These are phyloP conservation scores for Pseudocercospora macadamiae DNA, from an alignment of 2,329 filamentous ascomycete species.

Conservation along the genomic window DNA sequence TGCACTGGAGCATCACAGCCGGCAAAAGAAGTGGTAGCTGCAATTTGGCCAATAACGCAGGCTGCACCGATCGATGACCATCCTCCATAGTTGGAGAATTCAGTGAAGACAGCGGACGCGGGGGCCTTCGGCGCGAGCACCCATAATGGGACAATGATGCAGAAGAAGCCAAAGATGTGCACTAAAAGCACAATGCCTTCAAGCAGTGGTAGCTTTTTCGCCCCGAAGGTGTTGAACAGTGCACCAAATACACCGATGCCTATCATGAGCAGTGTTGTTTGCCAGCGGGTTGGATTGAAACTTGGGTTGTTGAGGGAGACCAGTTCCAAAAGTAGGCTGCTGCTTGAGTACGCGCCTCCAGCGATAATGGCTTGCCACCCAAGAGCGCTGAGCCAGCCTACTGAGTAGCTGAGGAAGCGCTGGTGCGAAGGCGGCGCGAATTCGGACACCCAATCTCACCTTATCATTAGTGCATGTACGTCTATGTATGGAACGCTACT, in stretches of 20 bases:
- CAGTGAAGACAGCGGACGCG: slow-evolving; percentile 52
- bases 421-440: slow-evolving; percentile 29
- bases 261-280: slow-evolving; percentile 25
- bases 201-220: slow-evolving; percentile 38
- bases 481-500: neutral
- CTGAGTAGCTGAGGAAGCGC: slow-evolving; percentile 23
- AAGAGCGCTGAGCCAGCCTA: slow-evolving; percentile 19
- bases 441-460: slow-evolving; percentile 12
- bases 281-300: slow-evolving; percentile 22
- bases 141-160: slow-evolving; percentile 50
- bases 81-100: slow-evolving; percentile 45
- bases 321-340: slow-evolving; percentile 9
- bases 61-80: slow-evolving; percentile 50
- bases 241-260: slow-evolving; percentile 19
- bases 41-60: slow-evolving; percentile 43
- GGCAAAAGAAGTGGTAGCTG: slow-evolving; percentile 19
- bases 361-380: slow-evolving; percentile 17
- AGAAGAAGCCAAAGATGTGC: slow-evolving; percentile 56
- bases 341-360: slow-evolving; percentile 4
- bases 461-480: neutral
- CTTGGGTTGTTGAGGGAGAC: slow-evolving; percentile 11
- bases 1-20: slow-evolving; percentile 22
- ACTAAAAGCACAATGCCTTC: slow-evolving; percentile 54
- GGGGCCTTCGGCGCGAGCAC: slow-evolving; percentile 52
- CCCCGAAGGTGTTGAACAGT: slow-evolving; percentile 31